Conservation (phyloP, 768 basidiomycete genomes). For the Austroboletus eburneus region DNA sequence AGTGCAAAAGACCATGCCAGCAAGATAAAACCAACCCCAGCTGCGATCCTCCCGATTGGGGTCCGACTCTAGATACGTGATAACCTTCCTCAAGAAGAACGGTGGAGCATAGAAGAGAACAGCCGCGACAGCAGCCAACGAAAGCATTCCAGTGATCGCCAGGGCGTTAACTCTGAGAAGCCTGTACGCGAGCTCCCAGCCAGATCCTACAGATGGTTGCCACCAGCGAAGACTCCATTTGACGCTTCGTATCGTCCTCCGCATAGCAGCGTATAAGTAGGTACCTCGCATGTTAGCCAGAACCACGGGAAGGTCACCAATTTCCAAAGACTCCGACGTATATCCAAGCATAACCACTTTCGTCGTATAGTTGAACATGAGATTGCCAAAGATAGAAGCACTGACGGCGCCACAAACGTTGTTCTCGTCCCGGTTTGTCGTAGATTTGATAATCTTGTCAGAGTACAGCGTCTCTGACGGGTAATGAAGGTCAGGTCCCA, state of each 20-base stretch:
- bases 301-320: conserved; percentile 84
- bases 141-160: conserved; percentile 39
- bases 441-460: conserved; percentile 55
- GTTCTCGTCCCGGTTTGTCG: conserved; percentile 59
- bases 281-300: conserved; percentile 67
- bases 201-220: conserved; percentile 57
- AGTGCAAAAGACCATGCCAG: conserved; percentile 46
- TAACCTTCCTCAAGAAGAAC: conserved; percentile 56
- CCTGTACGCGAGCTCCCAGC: conserved; percentile 60
- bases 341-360: conserved; percentile 85
- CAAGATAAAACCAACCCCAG: conserved; percentile 75
- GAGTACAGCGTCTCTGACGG: conserved; percentile 73
- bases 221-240: conserved; percentile 52
- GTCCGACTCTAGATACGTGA: conserved; percentile 64
- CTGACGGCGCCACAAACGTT: conserved; percentile 69
- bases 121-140: conserved; percentile 55
- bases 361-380: conserved; percentile 85
- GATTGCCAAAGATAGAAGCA: conserved; percentile 38
- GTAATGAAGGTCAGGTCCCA: conserved; percentile 73
- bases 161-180: conserved; percentile 54
- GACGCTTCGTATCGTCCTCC: conserved; percentile 46
- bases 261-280: conserved; percentile 63
- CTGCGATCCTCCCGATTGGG: conserved; percentile 47
- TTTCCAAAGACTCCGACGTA: conserved; percentile 67
- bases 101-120: conserved; percentile 62